These are phyloP conservation scores for Microglena sp. DNA, from an alignment of 139 green algal genomes.

Conservation along the genomic window DNA sequence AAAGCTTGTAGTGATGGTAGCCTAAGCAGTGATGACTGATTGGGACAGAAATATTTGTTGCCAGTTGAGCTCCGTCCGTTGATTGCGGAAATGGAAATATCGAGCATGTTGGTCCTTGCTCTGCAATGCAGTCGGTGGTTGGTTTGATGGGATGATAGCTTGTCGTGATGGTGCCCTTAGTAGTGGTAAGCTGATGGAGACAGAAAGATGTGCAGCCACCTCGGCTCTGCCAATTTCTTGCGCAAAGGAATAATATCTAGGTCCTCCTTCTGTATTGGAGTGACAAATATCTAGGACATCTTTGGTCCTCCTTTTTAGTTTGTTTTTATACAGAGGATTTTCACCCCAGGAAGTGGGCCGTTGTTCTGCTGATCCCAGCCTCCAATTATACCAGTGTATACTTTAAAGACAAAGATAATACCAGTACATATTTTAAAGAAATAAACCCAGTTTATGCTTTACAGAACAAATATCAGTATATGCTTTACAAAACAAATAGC, in stretches of 20 bases:
- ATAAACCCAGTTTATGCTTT: no score
- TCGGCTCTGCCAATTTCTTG: conserved; percentile 23
- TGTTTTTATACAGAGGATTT: no score
- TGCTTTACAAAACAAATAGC: no score
- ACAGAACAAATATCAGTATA: no score
- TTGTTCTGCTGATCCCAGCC: no score
- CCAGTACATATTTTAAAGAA: no score
- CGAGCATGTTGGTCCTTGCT: conserved; percentile 23
- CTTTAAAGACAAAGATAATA: no score
- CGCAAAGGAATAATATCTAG: conserved; percentile 29
- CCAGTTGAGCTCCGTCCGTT: conserved; percentile 31
- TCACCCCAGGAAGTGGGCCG: no score
- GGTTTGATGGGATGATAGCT: neutral
- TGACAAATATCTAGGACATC: no score
- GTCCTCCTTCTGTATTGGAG: conserved; percentile 23
- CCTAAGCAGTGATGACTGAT: neutral
- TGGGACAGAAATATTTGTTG: conserved; percentile 10
- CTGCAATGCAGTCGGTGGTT: conserved; percentile 10
- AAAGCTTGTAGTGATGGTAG: neutral
- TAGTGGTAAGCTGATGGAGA: neutral
- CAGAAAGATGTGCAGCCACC: conserved; percentile 19
- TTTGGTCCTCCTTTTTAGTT: no score
- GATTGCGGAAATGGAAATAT: conserved; percentile 37
- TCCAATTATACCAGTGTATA: no score
- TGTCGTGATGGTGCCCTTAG: neutral